phyloP scores from a whole-genome alignment of 2,329 filamentous ascomycete genomes.

The Fragosphaeria purpurea region DNA sequence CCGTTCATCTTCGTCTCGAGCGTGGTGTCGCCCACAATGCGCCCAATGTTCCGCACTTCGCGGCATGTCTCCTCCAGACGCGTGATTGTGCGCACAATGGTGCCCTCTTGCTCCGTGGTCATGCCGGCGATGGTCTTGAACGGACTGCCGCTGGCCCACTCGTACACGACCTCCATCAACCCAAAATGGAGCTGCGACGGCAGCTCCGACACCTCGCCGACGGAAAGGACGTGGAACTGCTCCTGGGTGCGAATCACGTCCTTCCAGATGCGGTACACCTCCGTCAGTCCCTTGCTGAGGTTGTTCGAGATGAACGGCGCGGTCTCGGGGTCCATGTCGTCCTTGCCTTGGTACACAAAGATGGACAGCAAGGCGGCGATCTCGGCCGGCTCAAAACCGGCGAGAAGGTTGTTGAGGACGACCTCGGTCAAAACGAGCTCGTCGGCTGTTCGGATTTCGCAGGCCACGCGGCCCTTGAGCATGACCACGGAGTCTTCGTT shows the following conservation, averaged over 20 bases:
- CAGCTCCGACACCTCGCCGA: constrained; percentile 83
- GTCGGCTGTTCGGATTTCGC: constrained; percentile 94
- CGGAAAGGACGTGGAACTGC: constrained; percentile 82
- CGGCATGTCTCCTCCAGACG: constrained; percentile 90
- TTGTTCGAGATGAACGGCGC: constrained; percentile 72
- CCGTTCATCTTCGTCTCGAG: constrained; percentile 95
- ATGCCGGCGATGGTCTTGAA: constrained; percentile 96
- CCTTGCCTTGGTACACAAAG: constrained; percentile 96
- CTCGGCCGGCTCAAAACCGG: constrained; percentile 90
- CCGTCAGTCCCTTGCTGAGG: constrained; percentile 71
- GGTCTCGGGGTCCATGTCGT: constrained; percentile 47
- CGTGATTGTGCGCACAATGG: constrained; percentile 91
- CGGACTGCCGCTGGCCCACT: constrained; percentile 95
- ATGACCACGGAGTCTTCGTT: constrained; percentile 80
- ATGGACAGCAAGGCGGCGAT: constrained; percentile 88
- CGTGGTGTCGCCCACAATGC: constrained; percentile 88
- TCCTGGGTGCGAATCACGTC: constrained; percentile 88
- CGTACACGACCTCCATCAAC: constrained; percentile 93
- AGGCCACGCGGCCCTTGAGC: constrained; percentile 96
- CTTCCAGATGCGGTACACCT: constrained; percentile 82
- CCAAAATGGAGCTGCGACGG: constrained; percentile 80
- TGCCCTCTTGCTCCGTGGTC: constrained; percentile 93
- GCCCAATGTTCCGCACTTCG: constrained; percentile 93
- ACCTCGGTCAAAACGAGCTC: constrained; percentile 93
- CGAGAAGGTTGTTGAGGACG: constrained; percentile 91